phyloP scores from a whole-genome alignment of 2,329 filamentous ascomycete species.

The Dendryphion nanum region DNA sequence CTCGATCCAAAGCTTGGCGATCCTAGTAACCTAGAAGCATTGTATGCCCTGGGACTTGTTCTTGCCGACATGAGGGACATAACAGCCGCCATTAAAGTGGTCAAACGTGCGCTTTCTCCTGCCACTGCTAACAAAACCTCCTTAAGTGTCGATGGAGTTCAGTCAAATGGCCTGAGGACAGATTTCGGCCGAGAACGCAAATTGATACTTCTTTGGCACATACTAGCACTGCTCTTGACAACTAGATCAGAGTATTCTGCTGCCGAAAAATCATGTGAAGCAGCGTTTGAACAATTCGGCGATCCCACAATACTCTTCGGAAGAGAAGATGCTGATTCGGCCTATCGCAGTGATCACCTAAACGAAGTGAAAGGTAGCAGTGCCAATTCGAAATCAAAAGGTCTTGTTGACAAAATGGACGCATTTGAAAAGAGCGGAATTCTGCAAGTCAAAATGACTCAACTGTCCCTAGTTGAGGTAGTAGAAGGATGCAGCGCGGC shows the following conservation, averaged over 20 bases:
- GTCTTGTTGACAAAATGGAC: constrained; percentile 76
- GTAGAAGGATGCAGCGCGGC: constrained; percentile 80
- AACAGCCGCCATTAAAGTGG: constrained; percentile 74
- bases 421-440: constrained; percentile 81
- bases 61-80: constrained; percentile 84
- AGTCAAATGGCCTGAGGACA: constrained; percentile 22
- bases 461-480: constrained; percentile 79
- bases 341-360: constrained; percentile 65
- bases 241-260: constrained; percentile 81
- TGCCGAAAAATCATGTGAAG: constrained; percentile 80
- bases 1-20: constrained; percentile 66
- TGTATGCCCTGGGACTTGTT: constrained; percentile 81
- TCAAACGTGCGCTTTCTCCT: constrained; percentile 71
- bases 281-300: constrained; percentile 86
- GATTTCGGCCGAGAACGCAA: constrained; percentile 55
- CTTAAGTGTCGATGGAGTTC: constrained; percentile 30
- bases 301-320: constrained; percentile 70
- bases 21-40: constrained; percentile 68
- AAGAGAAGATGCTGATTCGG: constrained; percentile 45
- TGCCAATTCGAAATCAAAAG: constrained; percentile 25
- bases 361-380: constrained; percentile 41
- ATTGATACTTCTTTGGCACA: constrained; percentile 84
- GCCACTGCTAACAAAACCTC: constrained; percentile 37
- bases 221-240: constrained; percentile 81
- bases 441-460: constrained; percentile 94